Base-by-base conservation (phyloP, 768 basidiomycete genomes). In the Serendipita sp. region DNA sequence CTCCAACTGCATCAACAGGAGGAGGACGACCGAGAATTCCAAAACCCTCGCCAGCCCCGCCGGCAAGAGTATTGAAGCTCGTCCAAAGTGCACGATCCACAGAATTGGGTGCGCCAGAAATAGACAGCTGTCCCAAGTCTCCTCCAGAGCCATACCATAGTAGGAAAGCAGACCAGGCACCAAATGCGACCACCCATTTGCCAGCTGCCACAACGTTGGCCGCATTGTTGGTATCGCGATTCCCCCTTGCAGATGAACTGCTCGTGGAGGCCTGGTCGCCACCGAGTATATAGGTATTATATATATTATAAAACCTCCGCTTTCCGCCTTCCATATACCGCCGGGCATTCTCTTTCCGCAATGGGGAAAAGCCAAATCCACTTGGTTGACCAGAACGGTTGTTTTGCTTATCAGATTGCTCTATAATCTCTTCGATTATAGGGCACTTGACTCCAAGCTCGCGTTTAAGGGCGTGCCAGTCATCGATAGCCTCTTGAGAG, bases 31-130 rank as follows among this genome's bases (percentile, higher is more conserved):
- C 78, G 67, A 84, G 84, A 11, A 67, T 67, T 8, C 71, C 66
- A 67, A 88, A 87, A 33, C 88, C 88, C 69, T 89, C 88, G 0
- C 87, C 87, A 0, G 77, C 79, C 8, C 78, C 81, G 60, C 81
- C 80, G 8, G 55, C 33, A 75, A 91, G 79, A 10, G 80, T 75
- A 70, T 91, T 90, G 74, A 88, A 89, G 71, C 83, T 85, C 64
- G 77, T 78, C 89, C 89, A 91, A 31, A 86, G 86, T 5, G 80
- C 78, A 10, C 88, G 84, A 69, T 91, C 88, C 68, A 88, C 85
- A 67, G 83, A 83, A 37, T 83, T 85, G 44, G 84, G 76, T 1
- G 82, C 81, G n/a, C 87, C 86, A 0, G 85, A 53, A 87, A 74
- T 66, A 85, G 76, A 65, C 85, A 78, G 37, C 83, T 75, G 8